These are phyloP conservation scores for Paramecium octaurelia DNA, from an alignment of 73 alveolate species.

Conservation along the genomic window DNA sequence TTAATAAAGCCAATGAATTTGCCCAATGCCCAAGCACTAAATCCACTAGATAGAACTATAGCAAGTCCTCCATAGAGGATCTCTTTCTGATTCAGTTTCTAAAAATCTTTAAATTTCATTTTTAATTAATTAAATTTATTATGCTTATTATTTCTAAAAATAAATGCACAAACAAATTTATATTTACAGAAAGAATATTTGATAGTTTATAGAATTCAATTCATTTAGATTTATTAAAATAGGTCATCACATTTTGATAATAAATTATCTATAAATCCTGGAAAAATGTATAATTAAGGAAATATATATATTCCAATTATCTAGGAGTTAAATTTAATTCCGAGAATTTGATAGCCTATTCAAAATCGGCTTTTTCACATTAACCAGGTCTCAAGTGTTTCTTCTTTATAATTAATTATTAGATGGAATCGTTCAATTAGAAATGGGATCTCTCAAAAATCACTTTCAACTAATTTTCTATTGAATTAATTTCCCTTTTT, in stretches of 20 bases:
- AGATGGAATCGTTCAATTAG: background rate
- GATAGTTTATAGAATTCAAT: background rate
- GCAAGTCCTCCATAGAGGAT: background rate
- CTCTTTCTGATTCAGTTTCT: background rate
- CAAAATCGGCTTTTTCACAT: background rate
- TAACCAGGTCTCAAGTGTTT: background rate
- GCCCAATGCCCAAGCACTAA: background rate
- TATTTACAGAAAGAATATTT: too few species aligned
- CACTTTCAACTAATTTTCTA: background rate
- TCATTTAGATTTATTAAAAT: background rate
- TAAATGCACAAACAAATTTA: too few species aligned
- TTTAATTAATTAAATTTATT: background rate
- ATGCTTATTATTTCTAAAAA: too few species aligned
- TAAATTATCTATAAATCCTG: background rate
- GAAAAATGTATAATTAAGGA: background rate
- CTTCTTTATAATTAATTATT: background rate
- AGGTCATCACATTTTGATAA: background rate
- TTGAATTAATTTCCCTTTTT: background rate
- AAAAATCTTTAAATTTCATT: background rate
- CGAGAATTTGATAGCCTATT: background rate
- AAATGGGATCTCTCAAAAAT: background rate
- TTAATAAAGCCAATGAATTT: background rate
- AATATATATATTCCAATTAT: background rate
- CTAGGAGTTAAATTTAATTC: background rate
- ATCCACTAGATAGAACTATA: background rate